Base-by-base conservation (phyloP, 345 rosid genomes). In the Rhodamnia rubescens region DNA sequence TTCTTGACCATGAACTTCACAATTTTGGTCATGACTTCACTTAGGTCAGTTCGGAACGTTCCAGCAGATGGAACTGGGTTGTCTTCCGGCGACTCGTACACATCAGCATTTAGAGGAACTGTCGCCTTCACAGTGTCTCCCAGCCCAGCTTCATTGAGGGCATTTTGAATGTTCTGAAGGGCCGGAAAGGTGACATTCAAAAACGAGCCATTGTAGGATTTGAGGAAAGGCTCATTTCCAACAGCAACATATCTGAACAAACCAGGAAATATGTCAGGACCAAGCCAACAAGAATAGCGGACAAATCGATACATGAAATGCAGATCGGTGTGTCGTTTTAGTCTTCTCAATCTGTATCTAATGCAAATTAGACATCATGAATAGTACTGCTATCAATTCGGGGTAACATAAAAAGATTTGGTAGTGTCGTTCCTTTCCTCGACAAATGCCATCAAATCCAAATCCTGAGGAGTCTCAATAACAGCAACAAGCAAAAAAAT, bases 81-180 rank as follows among this genome's bases (percentile, higher is more conserved):
- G 86, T 42, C 15, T 10, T 44, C 4, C 1, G 84, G 86, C 3
- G 86, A 78, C 14, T 50, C 20, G 21, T 87, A 92, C 51, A 92
- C 86, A 74, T 92, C 94, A 1, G 94, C 92, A 75, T 92, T 92
- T 74, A 89, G 85, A 50, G 94, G 94, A 14, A 91, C 89, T 6
- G 93, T 92, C 84, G 87, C 92, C 86, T 92, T 92, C 57, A 91
- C 88, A 26, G 27, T 57, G 29, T 83, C 85, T 26, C 88, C 87
- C 18, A 88, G 74, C 27, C 87, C 85, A 0, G 92, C 92, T 59
- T 85, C 82, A 42, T 86, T 86, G 29, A 92, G 90, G 59, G 94
- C 94, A 8, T 51, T 85, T 85, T 91, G 92, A 74, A 92, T 83
- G 75, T 92, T 91, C 78, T 24, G 87, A 13, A 92, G 86, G 53